phyloP scores from a whole-genome alignment of 352 stramenopile genomes.

The Phytophthora brassicae region DNA sequence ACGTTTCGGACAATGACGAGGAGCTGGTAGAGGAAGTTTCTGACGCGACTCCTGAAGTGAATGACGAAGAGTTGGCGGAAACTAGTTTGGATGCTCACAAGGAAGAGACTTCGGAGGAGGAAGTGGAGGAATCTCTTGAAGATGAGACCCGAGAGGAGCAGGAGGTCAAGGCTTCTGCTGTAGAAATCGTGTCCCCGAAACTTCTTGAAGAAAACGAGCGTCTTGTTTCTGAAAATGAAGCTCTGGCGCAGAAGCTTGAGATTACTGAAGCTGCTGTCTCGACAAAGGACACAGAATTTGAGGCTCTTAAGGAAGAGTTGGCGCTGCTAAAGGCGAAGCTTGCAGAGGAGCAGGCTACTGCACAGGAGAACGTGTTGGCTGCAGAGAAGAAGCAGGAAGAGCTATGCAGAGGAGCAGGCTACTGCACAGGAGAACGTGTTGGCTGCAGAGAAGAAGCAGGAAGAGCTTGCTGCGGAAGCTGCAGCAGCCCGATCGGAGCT shows the following conservation, averaged over 20 bases:
- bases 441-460: conserved; percentile 27
- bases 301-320: conserved; percentile 38
- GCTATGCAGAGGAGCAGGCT: conserved; percentile 28
- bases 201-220: conserved; percentile 48
- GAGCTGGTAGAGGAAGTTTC: conserved; percentile 18
- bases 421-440: conserved; percentile 27
- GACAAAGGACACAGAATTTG: conserved; percentile 44
- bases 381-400: conserved; percentile 30
- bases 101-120: conserved; percentile 28
- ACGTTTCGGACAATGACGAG: conserved; percentile 27
- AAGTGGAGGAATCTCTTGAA: conserved; percentile 24
- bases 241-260: conserved; percentile 39
- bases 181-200: conserved; percentile 19
- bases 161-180: conserved; percentile 9
- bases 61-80: conserved; percentile 16
- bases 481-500: conserved; percentile 25
- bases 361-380: conserved; percentile 25
- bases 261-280: conserved; percentile 19
- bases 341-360: conserved; percentile 26
- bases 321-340: conserved; percentile 38
- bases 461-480: conserved; percentile 23
- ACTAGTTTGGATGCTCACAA: no score
- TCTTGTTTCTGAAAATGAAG: conserved; percentile 41
- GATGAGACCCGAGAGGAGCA: conserved; percentile 26
- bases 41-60: conserved; percentile 15